phyloP scores from a whole-genome alignment of 2,329 filamentous ascomycete species.

The Botrytis cinerea region DNA sequence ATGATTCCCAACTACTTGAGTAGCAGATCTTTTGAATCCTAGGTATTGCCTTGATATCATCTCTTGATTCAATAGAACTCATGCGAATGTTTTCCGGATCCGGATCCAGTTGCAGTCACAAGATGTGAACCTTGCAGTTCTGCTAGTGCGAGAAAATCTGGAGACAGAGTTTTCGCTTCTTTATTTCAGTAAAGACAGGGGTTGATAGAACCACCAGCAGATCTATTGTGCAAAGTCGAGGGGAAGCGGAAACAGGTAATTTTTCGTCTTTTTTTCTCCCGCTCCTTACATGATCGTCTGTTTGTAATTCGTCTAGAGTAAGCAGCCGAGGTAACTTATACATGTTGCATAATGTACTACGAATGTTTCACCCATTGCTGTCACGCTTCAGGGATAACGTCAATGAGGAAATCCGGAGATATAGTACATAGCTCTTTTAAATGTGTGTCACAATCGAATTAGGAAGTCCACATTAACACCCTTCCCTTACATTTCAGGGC shows the following conservation, averaged over 20 bases:
- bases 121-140: background rate
- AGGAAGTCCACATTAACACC: background rate
- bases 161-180: conserved; percentile 14
- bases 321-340: background rate
- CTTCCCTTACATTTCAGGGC: background rate
- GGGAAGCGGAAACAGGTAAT: background rate
- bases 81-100: background rate
- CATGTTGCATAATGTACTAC: background rate
- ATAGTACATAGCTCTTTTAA: background rate
- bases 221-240: background rate
- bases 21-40: background rate
- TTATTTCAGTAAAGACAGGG: background rate
- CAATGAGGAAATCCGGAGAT: background rate
- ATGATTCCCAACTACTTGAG: background rate
- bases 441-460: background rate
- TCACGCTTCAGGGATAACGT: background rate
- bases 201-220: background rate
- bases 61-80: background rate
- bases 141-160: conserved; percentile 6
- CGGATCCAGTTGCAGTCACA: background rate
- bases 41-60: background rate
- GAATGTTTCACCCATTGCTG: background rate
- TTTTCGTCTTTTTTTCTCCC: background rate
- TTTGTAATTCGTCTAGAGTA: background rate
- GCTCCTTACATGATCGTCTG: background rate